Base-by-base conservation (phyloP, 495 filamentous ascomycete species). In the Penicillium macrosclerotiorum region DNA sequence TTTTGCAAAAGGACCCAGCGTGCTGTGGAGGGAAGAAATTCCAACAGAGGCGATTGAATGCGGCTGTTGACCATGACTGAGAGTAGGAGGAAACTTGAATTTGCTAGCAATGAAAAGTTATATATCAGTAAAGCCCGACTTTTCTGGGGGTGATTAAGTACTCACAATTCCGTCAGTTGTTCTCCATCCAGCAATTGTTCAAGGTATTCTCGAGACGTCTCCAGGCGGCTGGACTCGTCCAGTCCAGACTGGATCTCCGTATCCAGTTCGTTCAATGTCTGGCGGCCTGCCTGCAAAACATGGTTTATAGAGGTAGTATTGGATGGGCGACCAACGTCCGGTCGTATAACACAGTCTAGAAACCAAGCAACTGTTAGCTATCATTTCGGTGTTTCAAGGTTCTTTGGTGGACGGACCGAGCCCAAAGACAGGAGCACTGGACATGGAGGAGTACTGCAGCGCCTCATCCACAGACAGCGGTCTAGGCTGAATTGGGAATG, bases 391-490 rank as follows among this genome's bases (percentile, higher is more conserved):
- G 32, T 32, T 26, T 6, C 36, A 22, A 19, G 33, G 14, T 43
- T 32, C 4, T 31, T 37, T 31, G 32, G 19, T 27, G 33, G 32
- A 56, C 57, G 45, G 72, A 95, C 93, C 84, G 48, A 92, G 75
- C 49, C 83, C 83, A 67, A 96, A 95, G 4, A 94, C 85, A 38
- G 91, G 79, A 42, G 96, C 82, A 17, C 89, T 94, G 17, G 88
- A 89, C 64, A 96, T 84, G 2, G 93, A 91, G 12, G 94, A 92
- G 67, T 85, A 96, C 26, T 89, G 89, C 32, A 99, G 72, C 8
- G 92, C 92, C 58, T 97, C 88, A 45, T 88, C 82, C 9, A 97
- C 82, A 30, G 67, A 78, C 32, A 83, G 70, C 16, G 81, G 71
- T 37, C 76, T 68, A 17, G 59, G 51, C 36, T 51, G 62, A 18